Conservation (phyloP, 768 basidiomycete genomes). For the Boletales sp. region DNA sequence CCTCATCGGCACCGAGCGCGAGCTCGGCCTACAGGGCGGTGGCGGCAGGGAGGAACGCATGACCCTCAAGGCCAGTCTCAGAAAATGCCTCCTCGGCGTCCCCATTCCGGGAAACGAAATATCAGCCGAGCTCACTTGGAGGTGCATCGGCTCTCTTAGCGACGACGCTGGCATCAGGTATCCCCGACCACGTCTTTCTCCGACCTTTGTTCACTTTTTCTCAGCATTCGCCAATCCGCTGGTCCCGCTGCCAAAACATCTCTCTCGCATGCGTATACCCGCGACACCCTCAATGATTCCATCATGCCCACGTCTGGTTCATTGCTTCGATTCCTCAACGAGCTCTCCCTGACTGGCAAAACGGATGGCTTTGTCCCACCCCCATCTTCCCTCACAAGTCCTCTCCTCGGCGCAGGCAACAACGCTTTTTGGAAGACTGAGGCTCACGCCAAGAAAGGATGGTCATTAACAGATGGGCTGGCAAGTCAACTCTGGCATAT, state of each 20-base stretch:
- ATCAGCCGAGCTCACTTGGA: conserved; percentile 76
- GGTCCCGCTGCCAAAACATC: conserved; percentile 81
- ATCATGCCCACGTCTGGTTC: conserved; percentile 26
- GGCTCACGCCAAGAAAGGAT: conserved; percentile 19
- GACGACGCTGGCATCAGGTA: conserved; percentile 83
- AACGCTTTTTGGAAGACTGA: conserved; percentile 29
- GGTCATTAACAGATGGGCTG: conserved; percentile 19
- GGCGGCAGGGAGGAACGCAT: conserved; percentile 36
- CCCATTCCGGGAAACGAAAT: conserved; percentile 56
- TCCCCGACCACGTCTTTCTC: background rate
- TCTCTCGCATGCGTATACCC: conserved; percentile 69
- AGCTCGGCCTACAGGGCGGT: conserved; percentile 44
- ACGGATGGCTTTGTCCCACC: conserved; percentile 15
- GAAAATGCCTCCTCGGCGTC: conserved; percentile 14
- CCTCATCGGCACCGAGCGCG: conserved; percentile 72
- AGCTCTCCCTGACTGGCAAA: conserved; percentile 20
- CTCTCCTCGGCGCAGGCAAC: conserved; percentile 18
- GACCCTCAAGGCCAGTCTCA: conserved; percentile 66
- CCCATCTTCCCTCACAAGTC: background rate
- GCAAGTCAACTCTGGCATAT: conserved; percentile 10
- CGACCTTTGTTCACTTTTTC: conserved; percentile 1
- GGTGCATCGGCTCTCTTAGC: conserved; percentile 69
- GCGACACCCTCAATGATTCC: conserved; percentile 43
- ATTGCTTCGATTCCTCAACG: conserved; percentile 18
- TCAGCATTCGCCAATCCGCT: conserved; percentile 80